Evolutionary conservation across 1,284 basidiomycete genomes (phyloP).

Genomic region (Irpex lacteus): DNA sequence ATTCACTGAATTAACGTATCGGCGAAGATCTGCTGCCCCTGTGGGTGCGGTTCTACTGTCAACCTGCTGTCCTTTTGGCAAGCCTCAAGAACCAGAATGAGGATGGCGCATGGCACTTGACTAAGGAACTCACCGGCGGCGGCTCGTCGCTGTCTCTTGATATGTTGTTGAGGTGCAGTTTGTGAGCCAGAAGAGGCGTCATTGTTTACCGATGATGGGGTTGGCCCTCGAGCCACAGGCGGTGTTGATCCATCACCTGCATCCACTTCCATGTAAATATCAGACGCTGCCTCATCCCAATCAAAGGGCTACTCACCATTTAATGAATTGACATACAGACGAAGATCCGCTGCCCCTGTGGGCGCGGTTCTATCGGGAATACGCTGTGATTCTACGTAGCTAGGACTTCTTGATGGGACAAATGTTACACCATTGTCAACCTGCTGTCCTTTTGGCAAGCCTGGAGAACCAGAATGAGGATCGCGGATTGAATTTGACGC

Average conservation of each 20-base stretch:
- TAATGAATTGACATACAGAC: background rate
- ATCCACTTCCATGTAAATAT: background rate
- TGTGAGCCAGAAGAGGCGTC: slow-evolving; percentile 3
- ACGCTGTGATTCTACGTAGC: slow-evolving; percentile 9
- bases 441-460: background rate
- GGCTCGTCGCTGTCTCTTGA: background rate
- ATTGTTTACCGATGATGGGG: slow-evolving; percentile 3
- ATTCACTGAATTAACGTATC: slow-evolving; percentile 28
- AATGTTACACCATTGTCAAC: background rate
- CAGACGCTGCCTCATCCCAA: background rate
- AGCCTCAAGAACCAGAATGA: background rate
- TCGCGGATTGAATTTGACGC: background rate
- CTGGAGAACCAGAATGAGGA: background rate
- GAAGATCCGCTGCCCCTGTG: slow-evolving; percentile 3
- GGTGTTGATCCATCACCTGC: background rate
- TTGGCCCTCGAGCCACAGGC: too few species aligned
- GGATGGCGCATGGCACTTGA: background rate
- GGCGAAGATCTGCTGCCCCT: slow-evolving; percentile 3
- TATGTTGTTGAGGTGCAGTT: background rate
- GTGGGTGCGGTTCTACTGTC: slow-evolving; percentile 2
- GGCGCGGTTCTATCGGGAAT: slow-evolving; percentile 7
- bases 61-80: background rate
- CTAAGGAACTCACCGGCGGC: background rate
- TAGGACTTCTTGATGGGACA: background rate
- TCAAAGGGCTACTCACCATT: background rate